phyloP scores from a whole-genome alignment of 768 basidiomycete species.

The Amanita rimosa region DNA sequence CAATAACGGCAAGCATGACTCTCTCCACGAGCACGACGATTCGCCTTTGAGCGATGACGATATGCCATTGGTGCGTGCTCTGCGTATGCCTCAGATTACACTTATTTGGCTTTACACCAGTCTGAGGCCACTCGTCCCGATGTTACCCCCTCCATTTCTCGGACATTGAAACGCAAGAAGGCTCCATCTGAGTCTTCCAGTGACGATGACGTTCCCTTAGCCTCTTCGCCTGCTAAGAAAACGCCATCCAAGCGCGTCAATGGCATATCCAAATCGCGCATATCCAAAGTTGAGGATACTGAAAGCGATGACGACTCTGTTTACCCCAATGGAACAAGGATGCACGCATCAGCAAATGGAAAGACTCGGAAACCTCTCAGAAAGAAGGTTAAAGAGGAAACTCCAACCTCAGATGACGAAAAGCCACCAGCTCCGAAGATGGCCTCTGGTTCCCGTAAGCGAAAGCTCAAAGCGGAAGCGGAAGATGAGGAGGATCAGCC shows the following conservation, averaged over 20 bases:
- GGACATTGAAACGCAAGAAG: slow-evolving; percentile 51
- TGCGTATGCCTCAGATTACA: slow-evolving; percentile 7
- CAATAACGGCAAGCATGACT: slow-evolving; percentile 35
- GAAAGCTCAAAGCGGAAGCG: slow-evolving; percentile 39
- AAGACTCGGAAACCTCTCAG: slow-evolving; percentile 42
- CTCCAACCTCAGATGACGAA: slow-evolving; percentile 21
- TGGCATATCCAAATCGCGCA: slow-evolving; percentile 25
- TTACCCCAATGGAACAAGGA: slow-evolving; percentile 26
- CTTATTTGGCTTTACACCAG: slow-evolving; percentile 21
- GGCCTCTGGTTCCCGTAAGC: slow-evolving; percentile 23
- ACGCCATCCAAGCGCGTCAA: slow-evolving; percentile 20
- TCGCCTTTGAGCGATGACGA: slow-evolving; percentile 59
- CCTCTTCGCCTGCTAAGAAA: slow-evolving; percentile 57
- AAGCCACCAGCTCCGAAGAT: slow-evolving; percentile 27
- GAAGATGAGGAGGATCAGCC: slow-evolving; percentile 20
- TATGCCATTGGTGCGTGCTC: slow-evolving; percentile 50
- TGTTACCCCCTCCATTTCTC: slow-evolving; percentile 21
- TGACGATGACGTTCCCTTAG: slow-evolving; percentile 63
- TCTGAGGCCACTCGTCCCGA: slow-evolving; percentile 46
- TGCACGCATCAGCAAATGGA: slow-evolving; percentile 28
- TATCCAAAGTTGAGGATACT: slow-evolving; percentile 24
- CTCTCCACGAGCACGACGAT: slow-evolving; percentile 24
- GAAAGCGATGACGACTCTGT: slow-evolving; percentile 30
- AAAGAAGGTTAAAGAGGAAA: slow-evolving; percentile 54
- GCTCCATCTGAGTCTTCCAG: slow-evolving; percentile 46